Base-by-base conservation (phyloP, 768 basidiomycete species). In the Boletus tylopilopsis region DNA sequence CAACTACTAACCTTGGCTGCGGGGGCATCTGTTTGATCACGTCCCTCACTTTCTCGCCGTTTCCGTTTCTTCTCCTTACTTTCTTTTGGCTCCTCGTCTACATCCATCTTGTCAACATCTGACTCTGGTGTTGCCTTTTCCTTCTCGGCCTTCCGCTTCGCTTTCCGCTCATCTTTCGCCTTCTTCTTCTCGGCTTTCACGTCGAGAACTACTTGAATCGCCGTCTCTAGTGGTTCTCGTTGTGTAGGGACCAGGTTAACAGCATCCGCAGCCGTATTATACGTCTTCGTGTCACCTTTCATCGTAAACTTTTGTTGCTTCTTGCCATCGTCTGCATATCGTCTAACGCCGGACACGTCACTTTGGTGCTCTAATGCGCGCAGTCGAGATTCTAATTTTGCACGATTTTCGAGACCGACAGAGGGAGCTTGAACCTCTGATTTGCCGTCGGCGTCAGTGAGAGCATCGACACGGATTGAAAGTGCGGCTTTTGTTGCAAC, bases 401-500 rank as follows among this genome's bases (percentile, higher is more conserved):
- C 84, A 35, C 95, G 90, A 71, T 93, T 92, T 63, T 92, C 90
- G 50, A 98, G 71, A 50, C 96, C 96, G 65, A 97, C 85, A 59
- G 90, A 82, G 1, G 94, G 84, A 3, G 94, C 89, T 7, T 75
- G 69, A 33, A 82, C 73, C 51, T 87, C 91, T 1, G 90, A 91
- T 69, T 97, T 96, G 59, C 84, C 88, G 51, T 97, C 91, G 9
- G 84, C 76, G 53, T 96, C 93, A 35, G 94, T 87, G 39, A 99
- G 85, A 7, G 96, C 96, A 58, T 99, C 96, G 32, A 98, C 92
- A 69, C 96, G 95, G 61, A 96, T 92, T 5, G 95, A 95, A 13
- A 99, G 82, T 1, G 96, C 90, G 4, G 95, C 85, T 76, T 99
- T 99, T 41, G 96, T 98, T 42, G 96, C 94, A 25, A 98, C 93